Conservation (phyloP, 106 monocot genomes). For the Posidonia australis region DNA sequence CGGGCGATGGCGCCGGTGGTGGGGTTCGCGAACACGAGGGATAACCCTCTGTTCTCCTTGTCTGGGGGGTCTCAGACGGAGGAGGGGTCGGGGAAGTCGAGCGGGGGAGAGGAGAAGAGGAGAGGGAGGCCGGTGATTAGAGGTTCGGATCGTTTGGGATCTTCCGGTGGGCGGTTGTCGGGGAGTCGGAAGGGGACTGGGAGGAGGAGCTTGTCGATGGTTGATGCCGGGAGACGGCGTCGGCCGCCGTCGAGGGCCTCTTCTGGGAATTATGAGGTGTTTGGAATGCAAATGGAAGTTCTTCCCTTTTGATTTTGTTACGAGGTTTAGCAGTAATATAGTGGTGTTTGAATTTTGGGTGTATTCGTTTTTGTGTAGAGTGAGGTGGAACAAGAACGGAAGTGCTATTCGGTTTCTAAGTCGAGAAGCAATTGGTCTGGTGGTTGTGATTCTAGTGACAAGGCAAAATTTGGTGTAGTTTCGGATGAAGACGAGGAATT, state of each 20-base stretch:
- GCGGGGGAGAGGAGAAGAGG: not conserved
- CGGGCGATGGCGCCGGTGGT: not conserved
- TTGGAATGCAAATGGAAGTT: not conserved
- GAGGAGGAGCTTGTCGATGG: slow-evolving; percentile 14
- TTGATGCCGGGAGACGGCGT: slow-evolving; percentile 4
- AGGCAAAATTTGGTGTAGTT: not conserved
- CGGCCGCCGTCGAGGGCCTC: slow-evolving; percentile 11
- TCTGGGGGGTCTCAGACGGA: slow-evolving; percentile 17
- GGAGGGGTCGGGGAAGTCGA: not conserved
- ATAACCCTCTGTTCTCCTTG: slow-evolving; percentile 33
- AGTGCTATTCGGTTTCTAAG: slow-evolving; percentile 9
- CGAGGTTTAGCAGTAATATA: not conserved
- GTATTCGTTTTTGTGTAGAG: slow-evolving; percentile 4
- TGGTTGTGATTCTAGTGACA: not conserved
- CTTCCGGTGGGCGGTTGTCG: not conserved
- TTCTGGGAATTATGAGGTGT: slow-evolving; percentile 19
- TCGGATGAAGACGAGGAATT: not conserved
- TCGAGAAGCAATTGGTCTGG: slow-evolving; percentile 4
- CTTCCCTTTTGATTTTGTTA: not conserved
- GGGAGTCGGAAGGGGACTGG: not conserved
- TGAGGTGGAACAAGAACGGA: slow-evolving; percentile 17
- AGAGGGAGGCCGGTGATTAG: slow-evolving; percentile 20
- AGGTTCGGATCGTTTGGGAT: not conserved
- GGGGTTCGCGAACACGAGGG: slow-evolving; percentile 22
- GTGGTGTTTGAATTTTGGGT: not conserved